These are phyloP conservation scores for Dunaliella primolecta DNA, from an alignment of 139 green algal genomes.

Conservation along the genomic window DNA sequence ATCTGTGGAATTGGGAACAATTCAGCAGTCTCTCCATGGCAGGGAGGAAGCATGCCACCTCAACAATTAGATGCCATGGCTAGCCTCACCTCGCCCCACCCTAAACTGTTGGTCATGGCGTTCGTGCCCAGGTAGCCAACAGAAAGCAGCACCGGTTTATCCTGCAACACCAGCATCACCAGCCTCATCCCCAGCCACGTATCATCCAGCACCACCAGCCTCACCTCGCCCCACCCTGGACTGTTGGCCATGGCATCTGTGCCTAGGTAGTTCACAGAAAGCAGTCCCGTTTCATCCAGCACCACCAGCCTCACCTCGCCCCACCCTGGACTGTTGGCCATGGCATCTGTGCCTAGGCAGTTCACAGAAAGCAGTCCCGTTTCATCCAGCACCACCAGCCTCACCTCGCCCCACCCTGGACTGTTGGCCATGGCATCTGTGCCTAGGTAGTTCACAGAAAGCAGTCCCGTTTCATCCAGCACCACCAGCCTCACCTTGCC, in stretches of 20 bases:
- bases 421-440: conserved; percentile 54
- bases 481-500: neutral
- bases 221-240: conserved; percentile 38
- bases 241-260: conserved; percentile 54
- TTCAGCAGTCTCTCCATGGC: no score
- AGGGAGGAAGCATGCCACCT: no score
- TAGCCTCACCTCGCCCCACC: conserved; percentile 36
- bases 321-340: conserved; percentile 36
- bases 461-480: conserved; percentile 44
- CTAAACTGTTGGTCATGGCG: conserved; percentile 44
- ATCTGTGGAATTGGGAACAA: no score
- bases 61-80: no score
- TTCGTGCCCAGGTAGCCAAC: conserved; percentile 63
- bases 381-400: conserved; percentile 49
- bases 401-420: conserved; percentile 38
- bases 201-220: no score
- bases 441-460: conserved; percentile 56
- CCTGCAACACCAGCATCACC: conserved; percentile 48
- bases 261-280: conserved; percentile 56
- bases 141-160: conserved; percentile 42
- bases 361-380: conserved; percentile 39
- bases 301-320: conserved; percentile 29
- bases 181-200: no score
- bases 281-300: conserved; percentile 44
- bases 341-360: conserved; percentile 64